These are phyloP conservation scores for Phragmites australis DNA, from an alignment of 176 grass and related monocot species.

Conservation along the genomic window DNA sequence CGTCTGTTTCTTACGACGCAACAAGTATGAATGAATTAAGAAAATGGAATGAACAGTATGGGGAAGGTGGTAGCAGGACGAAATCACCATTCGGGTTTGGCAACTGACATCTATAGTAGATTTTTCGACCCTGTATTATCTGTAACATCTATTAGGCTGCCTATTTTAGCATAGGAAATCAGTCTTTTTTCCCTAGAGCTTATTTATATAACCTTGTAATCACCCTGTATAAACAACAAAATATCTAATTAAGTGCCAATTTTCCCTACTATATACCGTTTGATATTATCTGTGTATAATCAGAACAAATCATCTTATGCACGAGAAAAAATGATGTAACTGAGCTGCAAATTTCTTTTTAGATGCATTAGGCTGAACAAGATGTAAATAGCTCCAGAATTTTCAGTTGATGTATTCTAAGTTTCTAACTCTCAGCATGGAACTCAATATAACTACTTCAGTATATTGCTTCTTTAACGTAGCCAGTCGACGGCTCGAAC, in stretches of 20 bases:
- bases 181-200: constrained; percentile 23
- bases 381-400: constrained; percentile 15
- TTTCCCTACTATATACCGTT: constrained; percentile 14
- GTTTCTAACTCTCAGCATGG: neutral
- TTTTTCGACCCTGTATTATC: constrained; percentile 9
- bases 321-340: constrained; percentile 4
- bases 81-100: constrained; percentile 86
- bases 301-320: neutral
- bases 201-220: constrained; percentile 36
- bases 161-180: constrained; percentile 14
- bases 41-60: constrained; percentile 98
- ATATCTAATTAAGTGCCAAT: constrained; percentile 13
- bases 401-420: neutral
- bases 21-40: constrained; percentile 91
- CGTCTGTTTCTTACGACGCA: constrained; percentile 83
- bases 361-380: neutral
- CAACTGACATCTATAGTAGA: constrained; percentile 48
- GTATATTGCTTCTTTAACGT: neutral
- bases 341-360: constrained; percentile 13
- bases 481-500: neutral
- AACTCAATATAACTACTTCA: neutral
- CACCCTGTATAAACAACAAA: constrained; percentile 26
- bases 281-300: neutral
- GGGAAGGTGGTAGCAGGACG: constrained; percentile 78
- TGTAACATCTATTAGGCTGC: constrained; percentile 36